Evolutionary conservation across 148 eudicot species (phyloP).

Genomic region (Silene uniflora): DNA sequence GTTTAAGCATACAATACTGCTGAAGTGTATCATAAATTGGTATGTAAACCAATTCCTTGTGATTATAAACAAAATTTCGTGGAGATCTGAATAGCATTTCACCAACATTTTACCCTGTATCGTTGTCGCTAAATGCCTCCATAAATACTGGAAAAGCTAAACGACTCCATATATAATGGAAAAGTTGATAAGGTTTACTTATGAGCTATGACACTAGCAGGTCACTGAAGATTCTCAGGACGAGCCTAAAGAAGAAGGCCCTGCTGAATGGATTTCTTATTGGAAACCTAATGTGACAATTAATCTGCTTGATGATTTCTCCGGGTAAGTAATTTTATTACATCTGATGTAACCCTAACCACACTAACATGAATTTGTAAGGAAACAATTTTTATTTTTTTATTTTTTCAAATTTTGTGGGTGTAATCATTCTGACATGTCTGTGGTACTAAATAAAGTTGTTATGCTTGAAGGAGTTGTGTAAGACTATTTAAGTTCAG

Average conservation of each 20-base stretch:
- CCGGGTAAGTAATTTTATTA: slow-evolving; percentile 41
- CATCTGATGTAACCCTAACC: neutral
- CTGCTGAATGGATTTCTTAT: slow-evolving; percentile 78
- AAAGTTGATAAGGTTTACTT: slow-evolving; percentile 5
- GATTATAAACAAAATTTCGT: neutral
- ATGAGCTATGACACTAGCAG: slow-evolving; percentile 34
- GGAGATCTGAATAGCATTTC: neutral
- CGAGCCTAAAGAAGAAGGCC: slow-evolving; percentile 63
- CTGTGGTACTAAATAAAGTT: neutral
- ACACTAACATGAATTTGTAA: no score
- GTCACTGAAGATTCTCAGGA: slow-evolving; percentile 44
- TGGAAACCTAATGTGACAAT: slow-evolving; percentile 97
- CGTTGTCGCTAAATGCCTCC: neutral
- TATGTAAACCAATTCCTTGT: neutral
- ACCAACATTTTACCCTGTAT: neutral
- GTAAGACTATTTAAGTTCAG: neutral
- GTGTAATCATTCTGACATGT: neutral
- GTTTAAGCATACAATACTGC: neutral
- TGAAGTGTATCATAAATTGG: neutral
- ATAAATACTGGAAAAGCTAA: neutral
- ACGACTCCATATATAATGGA: neutral
- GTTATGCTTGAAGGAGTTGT: neutral
- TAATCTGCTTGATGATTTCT: slow-evolving; percentile 91
- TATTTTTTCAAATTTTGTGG: no score
- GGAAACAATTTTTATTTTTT: neutral